Base-by-base conservation (phyloP, 2,329 filamentous ascomycete genomes). In the Akanthomyces lecanii region DNA sequence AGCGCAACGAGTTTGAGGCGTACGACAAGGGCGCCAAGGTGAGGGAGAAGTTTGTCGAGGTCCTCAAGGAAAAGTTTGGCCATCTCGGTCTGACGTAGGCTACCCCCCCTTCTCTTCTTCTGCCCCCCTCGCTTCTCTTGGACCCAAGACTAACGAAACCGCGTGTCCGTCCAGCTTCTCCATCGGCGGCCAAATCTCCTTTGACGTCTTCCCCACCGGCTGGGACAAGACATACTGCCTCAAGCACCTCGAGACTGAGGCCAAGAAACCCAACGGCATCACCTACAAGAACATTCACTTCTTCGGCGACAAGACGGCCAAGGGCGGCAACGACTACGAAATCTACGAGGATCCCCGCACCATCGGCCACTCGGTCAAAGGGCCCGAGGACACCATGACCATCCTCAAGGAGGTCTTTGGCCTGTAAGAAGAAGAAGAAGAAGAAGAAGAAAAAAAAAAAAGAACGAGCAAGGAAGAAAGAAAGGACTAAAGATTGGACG, bases 171-270 rank as follows among this genome's bases (percentile, higher is more conserved):
- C 6, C 54, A 93, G 90, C 64, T 97, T 89, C 82, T 94, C 92
- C 66, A 96, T 99, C 71, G 95, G 95, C 70, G 95, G 95, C 60
- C 92, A 97, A 75, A 97, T 99, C 78, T 97, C 93, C 65, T 99
- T 99, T 76, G 95, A 99, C 74, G 90, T 98, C 71, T 99, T 99
- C 84, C 95, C 95, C 67, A 85, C 82, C 2, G 95, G 95, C 72
- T 99, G 95, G 95, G 95, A 99, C 81, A 99, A 98, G 87, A 97
- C 91, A 11, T 99, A 97, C 84, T 97, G 93, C 80, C 82, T 98
- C 69, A 82, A 85, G 70, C 93, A 97, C 77, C 81, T 98, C 66
- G 91, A 95, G 79, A 84, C 84, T 67, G 93, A 97, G 76, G 88
- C 89, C 67, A 79, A 83, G 78, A 82, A 84, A 74, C 81, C 84